Evolutionary conservation across 1,284 basidiomycete genomes (phyloP), one percentile per base, ranked within the genome.

Genomic region (Naganishia sp.): DNA sequence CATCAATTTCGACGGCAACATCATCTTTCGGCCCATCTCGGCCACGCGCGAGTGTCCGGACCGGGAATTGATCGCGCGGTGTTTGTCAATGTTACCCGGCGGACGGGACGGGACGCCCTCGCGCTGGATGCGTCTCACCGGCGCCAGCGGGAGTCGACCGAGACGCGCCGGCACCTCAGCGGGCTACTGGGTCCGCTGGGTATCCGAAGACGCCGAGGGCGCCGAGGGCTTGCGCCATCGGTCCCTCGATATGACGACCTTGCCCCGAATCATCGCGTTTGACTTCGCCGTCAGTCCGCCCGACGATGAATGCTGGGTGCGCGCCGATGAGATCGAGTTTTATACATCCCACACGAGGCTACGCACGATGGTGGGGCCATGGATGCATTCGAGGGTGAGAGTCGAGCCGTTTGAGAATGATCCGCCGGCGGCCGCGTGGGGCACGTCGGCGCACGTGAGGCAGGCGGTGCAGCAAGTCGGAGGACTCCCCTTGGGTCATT

Each of bases 131-230:
- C 64, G 67, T 6, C 41, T 66, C 41, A 63, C 56, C 6, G 64
- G 64, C 23, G 49, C 52, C 21, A 31, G 32, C 6, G 41, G 17
- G 9, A 45, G 64, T 28, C 35, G 64, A n/a, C 47, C 57, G 7
- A 32, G 67, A 49, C 43, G 67, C n/a, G 63, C 67, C 6, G 47
- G 52, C 21, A 45, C 60, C 0, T 47, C 32, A 17, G 67, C 57
- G 3, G 67, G 67, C 10, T 68, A 55, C 50, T 66, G 67, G 65
- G 63, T 68, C 3, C 58, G 67, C 13, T 68, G 67, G 67, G 51
- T 68, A 13, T 66, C 53, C 25, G 60, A 56, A 35, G 52, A 32
- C 35, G 35, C 45, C 31, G 46, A 17, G 13, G 43, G 42, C 43
- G 49, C 28, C 1, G 11, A 23, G 15, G 63, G 54, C 18, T 42